Evolutionary conservation across 495 filamentous ascomycete genomes (phyloP), one percentile per base, ranked within the genome.

Genomic region (Pseudomonodictys pantanalensis): DNA sequence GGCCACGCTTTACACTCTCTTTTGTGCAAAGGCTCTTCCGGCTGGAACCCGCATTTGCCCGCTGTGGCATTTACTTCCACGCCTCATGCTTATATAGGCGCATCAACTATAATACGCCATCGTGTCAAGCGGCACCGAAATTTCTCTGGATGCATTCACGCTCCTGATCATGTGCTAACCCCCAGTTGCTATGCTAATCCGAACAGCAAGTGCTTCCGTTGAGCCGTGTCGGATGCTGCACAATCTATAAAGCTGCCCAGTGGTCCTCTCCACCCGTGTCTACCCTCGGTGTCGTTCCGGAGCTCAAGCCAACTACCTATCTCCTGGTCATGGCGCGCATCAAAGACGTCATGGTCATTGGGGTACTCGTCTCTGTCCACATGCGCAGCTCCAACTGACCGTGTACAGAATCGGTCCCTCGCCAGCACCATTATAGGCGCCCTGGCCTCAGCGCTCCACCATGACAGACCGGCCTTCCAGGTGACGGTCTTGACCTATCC

Each of bases 31-130:
- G 23, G 10, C 17, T 30, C 18, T 23, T 32, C 6, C 32, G 29
- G 5, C 11, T 52, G 35, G 12, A 57, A n/a, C 10, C 42, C 42
- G 20, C 28, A 23, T 61, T 49, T 39, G n/a, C 55, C 47, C 43
- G 24, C 58, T 23, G 55, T 43, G 58, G 33, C 50, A 55, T 55
- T 22, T 29, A 42, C 22, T 42, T 8, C 41, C 5, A 41, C 24
- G 30, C 2, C 12, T 61, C 58, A 61, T 61, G 58, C 58, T 48
- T 25, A 61, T 61, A 61, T 61, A 55, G 58, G 50, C 52, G 52
- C 51, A 62, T 56, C 52, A 56, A 56, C 51, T 44, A 50, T 48
- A 56, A 5, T 15, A 41, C 12, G 20, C 38, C 20, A 12, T 3
- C 5, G 20, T n/a, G 38, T 23, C 33, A 51, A 20, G 9, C 47